A percentile compares a stretch with the other conserved stretches of the same genome.
phyloP scores from a whole-genome alignment of 495 filamentous ascomycete species.

The Entonaema liquescens region DNA sequence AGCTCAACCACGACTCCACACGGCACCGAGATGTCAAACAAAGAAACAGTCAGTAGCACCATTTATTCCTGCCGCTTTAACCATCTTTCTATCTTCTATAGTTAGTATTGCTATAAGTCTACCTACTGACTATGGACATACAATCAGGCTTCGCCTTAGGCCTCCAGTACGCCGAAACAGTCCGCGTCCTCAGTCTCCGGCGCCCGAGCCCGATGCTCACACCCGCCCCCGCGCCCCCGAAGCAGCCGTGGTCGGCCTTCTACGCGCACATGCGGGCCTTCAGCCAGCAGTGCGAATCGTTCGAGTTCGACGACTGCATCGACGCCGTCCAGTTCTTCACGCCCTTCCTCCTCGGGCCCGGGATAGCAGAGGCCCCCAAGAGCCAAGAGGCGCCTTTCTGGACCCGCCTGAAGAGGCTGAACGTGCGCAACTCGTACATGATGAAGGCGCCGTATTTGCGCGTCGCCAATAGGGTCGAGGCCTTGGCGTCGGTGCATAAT shows the following conservation, averaged over 20 bases:
- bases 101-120: no score
- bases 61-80: background rate
- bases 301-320: constrained; percentile 41
- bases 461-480: constrained; percentile 24
- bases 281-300: constrained; percentile 36
- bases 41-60: constrained; percentile 31
- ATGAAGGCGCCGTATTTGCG: constrained; percentile 38
- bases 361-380: constrained; percentile 2
- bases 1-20: constrained; percentile 34
- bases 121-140: constrained; percentile 2
- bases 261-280: constrained; percentile 25
- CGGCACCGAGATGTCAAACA: constrained; percentile 29
- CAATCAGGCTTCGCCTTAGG: constrained; percentile 28
- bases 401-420: constrained; percentile 28
- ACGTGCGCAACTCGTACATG: constrained; percentile 39
- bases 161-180: constrained; percentile 25
- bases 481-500: constrained; percentile 18
- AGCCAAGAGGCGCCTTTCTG: constrained; percentile 27
- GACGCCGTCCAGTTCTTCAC: constrained; percentile 34
- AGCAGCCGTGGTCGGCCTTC: constrained; percentile 28
- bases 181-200: constrained; percentile 26
- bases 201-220: constrained; percentile 32
- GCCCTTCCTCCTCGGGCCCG: constrained; percentile 18
- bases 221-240: constrained; percentile 3
- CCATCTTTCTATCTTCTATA: background rate